phyloP scores from a whole-genome alignment of 1,284 basidiomycete species.

The Ustanciosporium gigantosporum region DNA sequence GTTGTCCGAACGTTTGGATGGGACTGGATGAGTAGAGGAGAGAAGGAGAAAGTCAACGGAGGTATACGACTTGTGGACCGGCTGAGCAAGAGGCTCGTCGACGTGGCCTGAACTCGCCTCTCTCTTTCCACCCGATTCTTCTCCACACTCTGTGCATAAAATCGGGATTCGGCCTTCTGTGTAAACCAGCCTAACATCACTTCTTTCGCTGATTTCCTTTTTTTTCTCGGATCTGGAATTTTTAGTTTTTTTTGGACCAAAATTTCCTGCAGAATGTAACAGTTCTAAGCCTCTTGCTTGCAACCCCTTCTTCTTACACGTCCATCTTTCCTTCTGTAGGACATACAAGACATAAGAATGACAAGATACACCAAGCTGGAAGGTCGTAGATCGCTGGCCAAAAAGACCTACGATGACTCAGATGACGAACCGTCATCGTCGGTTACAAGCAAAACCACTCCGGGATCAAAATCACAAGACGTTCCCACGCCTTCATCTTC shows the following conservation, averaged over 20 bases:
- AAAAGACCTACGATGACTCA: conserved; percentile 18
- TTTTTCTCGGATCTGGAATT: not conserved
- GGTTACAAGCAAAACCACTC: conserved; percentile 4
- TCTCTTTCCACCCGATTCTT: conserved; percentile 1
- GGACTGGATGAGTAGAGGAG: no score
- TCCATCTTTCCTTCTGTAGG: no score
- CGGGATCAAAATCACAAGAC: not conserved
- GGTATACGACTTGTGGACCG: not conserved
- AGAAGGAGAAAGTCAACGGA: not conserved
- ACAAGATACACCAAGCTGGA: conserved; percentile 52
- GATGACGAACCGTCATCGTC: conserved; percentile 20
- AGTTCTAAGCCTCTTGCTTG: no score
- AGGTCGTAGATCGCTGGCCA: conserved; percentile 37
- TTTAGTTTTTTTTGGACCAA: not conserved
- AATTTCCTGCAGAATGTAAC: not conserved
- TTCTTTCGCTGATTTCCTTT: no score
- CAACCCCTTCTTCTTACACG: not conserved
- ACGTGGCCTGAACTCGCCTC: conserved; percentile 21
- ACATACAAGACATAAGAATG: no score
- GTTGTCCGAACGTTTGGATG: no score
- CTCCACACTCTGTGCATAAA: not conserved
- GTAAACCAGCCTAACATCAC: no score
- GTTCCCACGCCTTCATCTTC: not conserved
- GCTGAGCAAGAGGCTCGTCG: conserved; percentile 2
- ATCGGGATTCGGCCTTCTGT: not conserved